Evolutionary conservation across 805 yeast genomes (phyloP).

Genomic region (Debaryomyces castellii): DNA sequence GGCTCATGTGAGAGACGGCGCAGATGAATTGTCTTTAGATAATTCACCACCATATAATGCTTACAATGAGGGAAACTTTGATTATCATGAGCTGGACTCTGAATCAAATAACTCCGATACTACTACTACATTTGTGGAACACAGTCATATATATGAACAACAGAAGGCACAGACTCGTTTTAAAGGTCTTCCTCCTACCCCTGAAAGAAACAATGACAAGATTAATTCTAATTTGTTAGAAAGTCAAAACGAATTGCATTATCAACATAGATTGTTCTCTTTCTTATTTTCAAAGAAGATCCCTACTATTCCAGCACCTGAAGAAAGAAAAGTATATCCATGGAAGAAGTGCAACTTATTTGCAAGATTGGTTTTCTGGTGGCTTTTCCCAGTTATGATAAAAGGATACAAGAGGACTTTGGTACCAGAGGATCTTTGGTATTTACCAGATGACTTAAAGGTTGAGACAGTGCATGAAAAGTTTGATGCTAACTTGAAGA

Average conservation of each 20-base stretch:
- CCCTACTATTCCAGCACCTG: constrained; percentile 50
- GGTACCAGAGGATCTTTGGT: constrained; percentile 37
- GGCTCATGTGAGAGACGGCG: background rate
- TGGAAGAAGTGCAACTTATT: constrained; percentile 40
- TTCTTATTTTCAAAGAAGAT: constrained; percentile 48
- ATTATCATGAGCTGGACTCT: background rate
- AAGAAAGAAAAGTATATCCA: constrained; percentile 53
- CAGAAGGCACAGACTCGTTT: background rate
- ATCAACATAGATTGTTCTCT: constrained; percentile 52
- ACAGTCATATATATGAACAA: background rate
- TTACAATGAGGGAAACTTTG: background rate
- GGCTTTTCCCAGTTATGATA: constrained; percentile 39
- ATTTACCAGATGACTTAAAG: constrained; percentile 32
- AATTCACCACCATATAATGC: constrained; percentile 5
- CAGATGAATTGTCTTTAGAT: background rate
- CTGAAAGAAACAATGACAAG: background rate
- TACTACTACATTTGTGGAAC: constrained; percentile 3
- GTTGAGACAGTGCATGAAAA: constrained; percentile 34
- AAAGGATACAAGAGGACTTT: constrained; percentile 43
- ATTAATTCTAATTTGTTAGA: constrained; percentile 5
- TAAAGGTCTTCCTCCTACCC: background rate
- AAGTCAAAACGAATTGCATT: constrained; percentile 32
- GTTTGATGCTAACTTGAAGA: constrained; percentile 24
- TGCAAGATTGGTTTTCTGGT: constrained; percentile 37
- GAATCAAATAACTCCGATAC: constrained; percentile 3